Conservation (phyloP, 148 eudicot species). For the Rhododendron vialii region DNA sequence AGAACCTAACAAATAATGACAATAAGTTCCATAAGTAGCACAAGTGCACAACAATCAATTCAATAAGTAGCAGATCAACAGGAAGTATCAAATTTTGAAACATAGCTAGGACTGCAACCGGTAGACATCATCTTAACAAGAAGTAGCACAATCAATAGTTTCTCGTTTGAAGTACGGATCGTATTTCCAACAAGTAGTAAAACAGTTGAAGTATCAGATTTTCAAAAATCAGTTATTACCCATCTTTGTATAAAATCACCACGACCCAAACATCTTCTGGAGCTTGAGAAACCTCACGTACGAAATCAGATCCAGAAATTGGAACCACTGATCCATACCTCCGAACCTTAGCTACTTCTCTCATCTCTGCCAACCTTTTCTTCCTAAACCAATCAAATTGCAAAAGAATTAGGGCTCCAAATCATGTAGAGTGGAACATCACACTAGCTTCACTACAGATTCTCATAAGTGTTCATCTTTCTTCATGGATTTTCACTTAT, state of each 20-base stretch:
- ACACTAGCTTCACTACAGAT: background rate
- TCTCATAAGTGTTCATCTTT: background rate
- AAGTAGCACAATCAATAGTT: background rate
- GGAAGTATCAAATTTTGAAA: background rate
- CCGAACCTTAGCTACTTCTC: slow-evolving; percentile 60
- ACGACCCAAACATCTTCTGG: slow-evolving; percentile 91
- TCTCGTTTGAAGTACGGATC: background rate
- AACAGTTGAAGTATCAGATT: background rate
- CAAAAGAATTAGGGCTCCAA: background rate
- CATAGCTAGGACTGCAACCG: background rate
- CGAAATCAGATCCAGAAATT: slow-evolving; percentile 91
- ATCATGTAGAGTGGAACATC: background rate
- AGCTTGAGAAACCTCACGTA: slow-evolving; percentile 94
- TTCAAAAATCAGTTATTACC: slow-evolving; percentile 32
- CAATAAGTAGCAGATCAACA: background rate
- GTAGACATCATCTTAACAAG: background rate
- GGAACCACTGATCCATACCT: slow-evolving; percentile 72
- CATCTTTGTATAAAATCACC: slow-evolving; percentile 80
- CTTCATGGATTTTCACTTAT: background rate
- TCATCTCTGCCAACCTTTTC: slow-evolving; percentile 81
- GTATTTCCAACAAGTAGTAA: background rate
- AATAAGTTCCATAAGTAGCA: background rate
- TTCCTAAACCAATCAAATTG: slow-evolving; percentile 41
- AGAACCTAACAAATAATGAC: background rate
- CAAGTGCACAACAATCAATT: background rate